phyloP scores from a whole-genome alignment of 2,329 filamentous ascomycete species.

The Microcera coccophila region DNA sequence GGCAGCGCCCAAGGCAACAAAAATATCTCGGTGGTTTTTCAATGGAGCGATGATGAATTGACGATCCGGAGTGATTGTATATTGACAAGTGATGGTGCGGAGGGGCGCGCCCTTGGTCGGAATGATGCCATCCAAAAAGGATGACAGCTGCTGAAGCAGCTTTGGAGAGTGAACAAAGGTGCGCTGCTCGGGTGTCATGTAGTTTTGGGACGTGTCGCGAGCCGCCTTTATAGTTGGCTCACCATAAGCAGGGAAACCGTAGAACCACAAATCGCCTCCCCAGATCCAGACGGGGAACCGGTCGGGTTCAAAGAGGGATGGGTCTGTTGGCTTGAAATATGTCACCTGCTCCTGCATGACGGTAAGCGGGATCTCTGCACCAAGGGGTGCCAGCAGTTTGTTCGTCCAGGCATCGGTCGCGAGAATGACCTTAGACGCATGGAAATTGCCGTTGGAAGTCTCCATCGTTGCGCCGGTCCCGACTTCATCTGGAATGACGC shows the following conservation, averaged over 20 bases:
- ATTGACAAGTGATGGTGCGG: slow-evolving; percentile 26
- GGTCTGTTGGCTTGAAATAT: slow-evolving; percentile 15
- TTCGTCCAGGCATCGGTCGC: slow-evolving; percentile 17
- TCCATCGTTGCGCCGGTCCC: slow-evolving; percentile 10
- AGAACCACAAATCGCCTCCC: slow-evolving; percentile 8
- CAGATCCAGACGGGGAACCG: slow-evolving; percentile 20
- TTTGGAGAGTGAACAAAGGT: no score
- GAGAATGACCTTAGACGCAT: slow-evolving; percentile 13
- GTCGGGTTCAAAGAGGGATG: slow-evolving; percentile 1
- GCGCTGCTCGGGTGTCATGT: no score
- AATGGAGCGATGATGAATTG: slow-evolving; percentile 22
- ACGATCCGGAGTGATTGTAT: slow-evolving; percentile 21
- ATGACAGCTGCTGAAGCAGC: no score
- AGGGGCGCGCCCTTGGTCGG: slow-evolving; percentile 9
- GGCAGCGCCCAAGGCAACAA: slow-evolving; percentile 18
- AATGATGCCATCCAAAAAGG: slow-evolving; percentile 11
- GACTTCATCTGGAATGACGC: neutral
- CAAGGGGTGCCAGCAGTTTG: slow-evolving; percentile 13
- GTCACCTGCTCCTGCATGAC: slow-evolving; percentile 23
- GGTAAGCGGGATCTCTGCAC: slow-evolving; percentile 10
- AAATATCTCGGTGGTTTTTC: slow-evolving; percentile 12
- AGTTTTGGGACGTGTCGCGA: no score
- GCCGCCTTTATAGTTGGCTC: slow-evolving; percentile 17
- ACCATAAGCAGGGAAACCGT: slow-evolving; percentile 15
- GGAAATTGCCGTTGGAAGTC: slow-evolving; percentile 7